These are phyloP conservation scores for Saccharomyces eubayanus DNA, from an alignment of 805 yeast genomes.

Conservation along the genomic window DNA sequence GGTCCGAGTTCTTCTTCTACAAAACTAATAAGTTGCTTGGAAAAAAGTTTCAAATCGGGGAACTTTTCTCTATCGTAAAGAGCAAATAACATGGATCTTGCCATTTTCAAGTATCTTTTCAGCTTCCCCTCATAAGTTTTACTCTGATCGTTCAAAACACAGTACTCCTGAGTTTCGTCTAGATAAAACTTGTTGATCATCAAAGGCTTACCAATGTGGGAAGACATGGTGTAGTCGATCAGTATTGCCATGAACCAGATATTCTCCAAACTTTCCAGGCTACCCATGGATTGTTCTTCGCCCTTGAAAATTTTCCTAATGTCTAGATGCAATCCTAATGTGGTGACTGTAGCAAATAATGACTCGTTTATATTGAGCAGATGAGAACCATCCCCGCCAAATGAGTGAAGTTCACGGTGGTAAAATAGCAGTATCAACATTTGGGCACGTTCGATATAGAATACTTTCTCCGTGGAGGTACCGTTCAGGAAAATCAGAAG, in stretches of 20 bases:
- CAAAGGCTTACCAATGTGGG: conserved; percentile 21
- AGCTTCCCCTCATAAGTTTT: conserved; percentile 6
- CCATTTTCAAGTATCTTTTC: conserved; percentile 12
- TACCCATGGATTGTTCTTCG: conserved; percentile 16
- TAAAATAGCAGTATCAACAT: conserved; percentile 17
- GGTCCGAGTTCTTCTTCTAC: conserved; percentile 9
- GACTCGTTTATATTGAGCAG: conserved; percentile 8
- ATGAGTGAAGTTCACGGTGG: neutral
- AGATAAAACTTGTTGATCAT: conserved; percentile 7
- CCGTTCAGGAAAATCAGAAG: conserved; percentile 23
- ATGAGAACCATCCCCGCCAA: conserved; percentile 24
- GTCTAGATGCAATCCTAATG: conserved; percentile 21
- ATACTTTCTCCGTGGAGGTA: conserved; percentile 19
- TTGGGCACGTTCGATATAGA: conserved; percentile 25
- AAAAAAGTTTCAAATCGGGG: conserved; percentile 9
- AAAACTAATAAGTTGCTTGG: conserved; percentile 4
- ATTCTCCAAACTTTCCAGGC: conserved; percentile 14
- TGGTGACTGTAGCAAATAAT: conserved; percentile 13
- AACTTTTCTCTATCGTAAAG: conserved; percentile 5
- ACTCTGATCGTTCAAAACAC: neutral
- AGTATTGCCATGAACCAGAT: conserved; percentile 24
- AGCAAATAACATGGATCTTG: conserved; percentile 12
- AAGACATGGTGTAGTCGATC: conserved; percentile 19
- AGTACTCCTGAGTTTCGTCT: conserved; percentile 1
- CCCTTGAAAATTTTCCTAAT: conserved; percentile 10